Conservation (phyloP, 179 eudicot genomes). For the Spinacia oleracea region DNA sequence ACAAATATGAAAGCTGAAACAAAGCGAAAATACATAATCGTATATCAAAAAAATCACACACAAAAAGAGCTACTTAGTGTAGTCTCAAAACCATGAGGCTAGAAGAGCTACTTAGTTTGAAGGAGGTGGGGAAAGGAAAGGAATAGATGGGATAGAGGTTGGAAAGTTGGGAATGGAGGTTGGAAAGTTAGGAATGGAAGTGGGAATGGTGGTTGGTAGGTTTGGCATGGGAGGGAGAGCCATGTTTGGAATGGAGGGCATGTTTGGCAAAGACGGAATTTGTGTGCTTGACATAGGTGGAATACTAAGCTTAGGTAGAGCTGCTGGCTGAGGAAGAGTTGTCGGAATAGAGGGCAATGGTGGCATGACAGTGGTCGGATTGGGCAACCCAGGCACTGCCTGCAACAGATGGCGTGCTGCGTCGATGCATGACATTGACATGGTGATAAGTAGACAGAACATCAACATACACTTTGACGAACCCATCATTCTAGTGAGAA, state of each 20-base stretch:
- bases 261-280: constrained; percentile 3
- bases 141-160: background rate
- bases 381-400: background rate
- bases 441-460: background rate
- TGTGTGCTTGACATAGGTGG: background rate
- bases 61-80: background rate
- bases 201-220: background rate
- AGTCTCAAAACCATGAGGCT: background rate
- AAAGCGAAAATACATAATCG: background rate
- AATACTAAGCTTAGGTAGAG: background rate
- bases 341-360: background rate
- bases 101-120: background rate
- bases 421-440: background rate
- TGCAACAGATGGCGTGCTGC: constrained; percentile 1
- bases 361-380: background rate
- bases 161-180: constrained; percentile 1
- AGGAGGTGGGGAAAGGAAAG: background rate
- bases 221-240: background rate
- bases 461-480: background rate
- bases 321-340: constrained; percentile 5
- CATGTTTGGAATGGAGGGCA: background rate
- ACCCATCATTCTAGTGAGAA: background rate
- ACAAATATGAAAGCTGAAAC: background rate
- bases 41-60: background rate
- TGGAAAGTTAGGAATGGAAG: background rate